phyloP scores from a whole-genome alignment of 805 yeast genomes.

The Barnettozyma populi region DNA sequence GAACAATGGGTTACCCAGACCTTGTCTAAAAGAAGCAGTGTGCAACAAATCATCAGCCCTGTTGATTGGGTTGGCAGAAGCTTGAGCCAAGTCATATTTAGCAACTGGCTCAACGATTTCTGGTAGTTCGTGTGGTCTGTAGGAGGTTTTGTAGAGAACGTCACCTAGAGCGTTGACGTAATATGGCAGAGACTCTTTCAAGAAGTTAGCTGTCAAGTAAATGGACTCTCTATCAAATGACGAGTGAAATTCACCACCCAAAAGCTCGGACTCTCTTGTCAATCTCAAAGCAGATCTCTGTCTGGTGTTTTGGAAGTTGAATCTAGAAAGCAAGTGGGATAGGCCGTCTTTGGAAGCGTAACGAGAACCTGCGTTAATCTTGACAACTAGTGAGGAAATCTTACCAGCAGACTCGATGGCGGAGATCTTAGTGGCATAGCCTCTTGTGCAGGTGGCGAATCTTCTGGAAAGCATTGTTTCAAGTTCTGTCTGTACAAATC shows the following conservation, averaged over 20 bases:
- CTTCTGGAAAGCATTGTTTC: constrained; percentile 24
- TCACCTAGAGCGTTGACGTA: constrained; percentile 81
- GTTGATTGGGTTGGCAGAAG: constrained; percentile 45
- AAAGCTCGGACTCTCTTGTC: constrained; percentile 88
- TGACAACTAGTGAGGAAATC: constrained; percentile 72
- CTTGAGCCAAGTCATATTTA: constrained; percentile 51
- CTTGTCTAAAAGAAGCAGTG: constrained; percentile 76
- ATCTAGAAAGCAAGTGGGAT: constrained; percentile 80
- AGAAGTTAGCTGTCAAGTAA: constrained; percentile 73
- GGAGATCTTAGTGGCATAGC: constrained; percentile 38
- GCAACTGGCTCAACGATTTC: constrained; percentile 84
- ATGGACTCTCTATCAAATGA: constrained; percentile 78
- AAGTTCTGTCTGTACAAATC: not conserved
- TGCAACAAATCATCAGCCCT: constrained; percentile 75
- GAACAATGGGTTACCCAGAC: constrained; percentile 79
- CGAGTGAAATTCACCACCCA: constrained; percentile 78
- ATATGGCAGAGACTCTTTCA: constrained; percentile 86
- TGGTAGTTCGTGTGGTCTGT: constrained; percentile 74
- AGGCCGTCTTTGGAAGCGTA: constrained; percentile 66
- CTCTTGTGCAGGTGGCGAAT: constrained; percentile 27
- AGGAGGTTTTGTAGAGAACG: constrained; percentile 62
- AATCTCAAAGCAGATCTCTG: constrained; percentile 85
- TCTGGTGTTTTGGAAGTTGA: constrained; percentile 76
- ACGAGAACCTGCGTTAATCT: constrained; percentile 85
- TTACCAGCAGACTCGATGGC: constrained; percentile 55